Conservation (phyloP, 179 eudicot genomes). For the Silene coronaria region DNA sequence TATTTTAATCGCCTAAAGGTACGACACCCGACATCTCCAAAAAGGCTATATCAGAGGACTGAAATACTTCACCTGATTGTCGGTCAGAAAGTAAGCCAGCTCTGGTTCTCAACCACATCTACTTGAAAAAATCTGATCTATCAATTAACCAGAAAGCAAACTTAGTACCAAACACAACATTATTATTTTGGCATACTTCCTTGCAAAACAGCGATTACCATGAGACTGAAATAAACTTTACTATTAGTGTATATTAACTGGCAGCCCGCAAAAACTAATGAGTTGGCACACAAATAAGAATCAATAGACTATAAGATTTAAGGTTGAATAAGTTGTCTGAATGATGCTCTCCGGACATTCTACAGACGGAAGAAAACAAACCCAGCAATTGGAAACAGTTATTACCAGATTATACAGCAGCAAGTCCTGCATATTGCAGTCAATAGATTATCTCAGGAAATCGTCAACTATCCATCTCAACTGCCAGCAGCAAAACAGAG, state of each 20-base stretch:
- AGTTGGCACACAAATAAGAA: conserved; percentile 12
- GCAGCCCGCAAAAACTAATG: conserved; percentile 7
- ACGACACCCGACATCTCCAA: conserved; percentile 25
- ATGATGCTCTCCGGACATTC: conserved; percentile 18
- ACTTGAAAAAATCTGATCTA: conserved; percentile 70
- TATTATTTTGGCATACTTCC: conserved; percentile 22
- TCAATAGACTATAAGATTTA: neutral
- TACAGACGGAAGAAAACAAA: conserved; percentile 29
- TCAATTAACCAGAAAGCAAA: conserved; percentile 60
- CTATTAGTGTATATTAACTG: neutral
- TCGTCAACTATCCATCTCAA: conserved; percentile 84
- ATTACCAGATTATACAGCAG: conserved; percentile 83
- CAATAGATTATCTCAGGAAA: conserved; percentile 78
- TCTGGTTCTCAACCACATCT: conserved; percentile 67
- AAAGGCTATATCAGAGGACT: conserved; percentile 22
- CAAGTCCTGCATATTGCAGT: conserved; percentile 66
- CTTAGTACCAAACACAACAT: conserved; percentile 45
- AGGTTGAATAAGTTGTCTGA: conserved; percentile 10
- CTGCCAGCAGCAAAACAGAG: conserved; percentile 93
- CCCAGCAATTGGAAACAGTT: conserved; percentile 54
- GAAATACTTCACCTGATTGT: conserved; percentile 60
- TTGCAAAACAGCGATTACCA: conserved; percentile 20
- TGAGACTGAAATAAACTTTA: conserved; percentile 10
- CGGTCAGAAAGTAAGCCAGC: conserved; percentile 48
- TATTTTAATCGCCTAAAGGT: conserved; percentile 10